Base-by-base conservation (phyloP, 371 early-diverging fungal genomes). In the Smittium culicis region DNA sequence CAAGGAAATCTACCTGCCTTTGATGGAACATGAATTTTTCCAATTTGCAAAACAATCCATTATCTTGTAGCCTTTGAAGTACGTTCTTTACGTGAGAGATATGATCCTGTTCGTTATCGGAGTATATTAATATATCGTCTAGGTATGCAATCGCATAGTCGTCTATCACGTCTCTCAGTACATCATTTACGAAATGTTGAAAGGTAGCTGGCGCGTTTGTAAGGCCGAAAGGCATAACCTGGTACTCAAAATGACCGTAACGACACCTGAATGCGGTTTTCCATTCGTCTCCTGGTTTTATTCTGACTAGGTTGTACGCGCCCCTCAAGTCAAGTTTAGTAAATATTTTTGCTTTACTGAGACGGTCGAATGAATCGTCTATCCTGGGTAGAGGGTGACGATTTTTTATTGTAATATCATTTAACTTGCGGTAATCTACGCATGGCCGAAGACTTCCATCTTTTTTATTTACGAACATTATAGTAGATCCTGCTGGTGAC, bases 81-180 rank as follows among this genome's bases (percentile, higher is more conserved):
- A 84, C 79, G 1, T 32, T 34, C 1, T 65, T 33, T 14, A 82
- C 57, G 63, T 85, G 78, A 3, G 56, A 1, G 2, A 66, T 33
- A 59, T 85, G 83, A 30, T 83, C 79, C 16, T 79, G 73, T 25
- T 33, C n/a, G 5, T 72, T 75, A 11, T 74, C 60, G 8, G 78
- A 78, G 64, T 72, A 85, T 27, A 88, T 80, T 0, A 85, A 64
- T 0, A 85, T 80, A 66, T 85, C 81, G 67, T 87, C 84, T 0
- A 86, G 57, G 45, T 82, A 86, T 0, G 80, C 72, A 0, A 81
- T 57, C 0, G 73, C 73, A 30, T 68, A 81, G 1, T 72, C 68
- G 61, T 80, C 80, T 0, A 77, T 30, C 31, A 71, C 68, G 0
- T 75, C 71, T 0, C 66, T 54, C 0, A 86, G 71, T 0, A 81